These are phyloP conservation scores for Claviceps sp. DNA, from an alignment of 2,329 filamentous ascomycete genomes.

Conservation along the genomic window DNA sequence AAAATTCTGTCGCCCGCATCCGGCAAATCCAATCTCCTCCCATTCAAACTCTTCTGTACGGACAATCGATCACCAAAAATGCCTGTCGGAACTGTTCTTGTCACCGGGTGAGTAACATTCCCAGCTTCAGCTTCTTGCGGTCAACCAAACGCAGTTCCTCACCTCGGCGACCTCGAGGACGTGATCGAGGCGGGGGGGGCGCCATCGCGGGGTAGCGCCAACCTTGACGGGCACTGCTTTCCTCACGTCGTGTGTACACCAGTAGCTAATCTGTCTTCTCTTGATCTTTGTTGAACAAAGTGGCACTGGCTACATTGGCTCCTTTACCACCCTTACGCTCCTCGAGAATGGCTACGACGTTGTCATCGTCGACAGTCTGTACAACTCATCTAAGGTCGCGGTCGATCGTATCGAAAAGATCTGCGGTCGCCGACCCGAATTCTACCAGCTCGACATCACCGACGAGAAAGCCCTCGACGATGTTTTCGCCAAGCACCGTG, in stretches of 20 bases:
- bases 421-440: slow-evolving; percentile 71
- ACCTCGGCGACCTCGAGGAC: neutral
- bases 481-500: slow-evolving; percentile 77
- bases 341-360: slow-evolving; percentile 93
- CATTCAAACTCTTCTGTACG: neutral
- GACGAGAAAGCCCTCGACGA: slow-evolving; percentile 71
- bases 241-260: neutral
- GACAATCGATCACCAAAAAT: slow-evolving; percentile 31
- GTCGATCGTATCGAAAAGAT: slow-evolving; percentile 93
- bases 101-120: slow-evolving; percentile 62
- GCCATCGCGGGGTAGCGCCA: neutral
- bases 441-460: slow-evolving; percentile 80
- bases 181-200: too few relatives aligned
- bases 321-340: slow-evolving; percentile 84
- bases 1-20: slow-evolving; percentile 5
- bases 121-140: neutral
- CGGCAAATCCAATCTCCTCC: slow-evolving; percentile 4
- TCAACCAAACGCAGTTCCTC: neutral
- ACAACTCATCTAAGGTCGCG: slow-evolving; percentile 88
- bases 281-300: slow-evolving; percentile 19
- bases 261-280: slow-evolving; percentile 11
- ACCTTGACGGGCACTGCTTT: neutral
- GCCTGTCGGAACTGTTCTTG: slow-evolving; percentile 75
- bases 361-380: slow-evolving; percentile 89
- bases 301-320: slow-evolving; percentile 98